Evolutionary conservation across 2,329 filamentous ascomycete species (phyloP), one percentile per base, ranked within the genome.

Genomic region (Thielaviopsis musarum): DNA sequence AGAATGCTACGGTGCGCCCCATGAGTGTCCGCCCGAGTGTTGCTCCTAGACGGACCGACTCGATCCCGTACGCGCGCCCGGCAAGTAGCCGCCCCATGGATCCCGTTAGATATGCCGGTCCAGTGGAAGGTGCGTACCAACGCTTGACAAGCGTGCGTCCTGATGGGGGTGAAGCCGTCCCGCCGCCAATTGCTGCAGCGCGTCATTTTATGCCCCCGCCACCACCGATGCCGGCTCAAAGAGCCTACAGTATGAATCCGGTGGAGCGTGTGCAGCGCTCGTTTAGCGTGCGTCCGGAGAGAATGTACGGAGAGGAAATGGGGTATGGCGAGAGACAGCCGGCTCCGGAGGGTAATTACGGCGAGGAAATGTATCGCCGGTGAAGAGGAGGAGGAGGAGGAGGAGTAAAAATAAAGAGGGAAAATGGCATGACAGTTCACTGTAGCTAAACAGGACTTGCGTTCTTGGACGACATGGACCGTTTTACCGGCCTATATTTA

Each of bases 61-160:
- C n/a, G 22, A 19, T 30, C 17, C 12, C 22, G n/a, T 30, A 21
- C 51, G 66, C 77, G 51, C 73, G 82, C 60, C 73, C 81, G 34
- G 67, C 78, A 26, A 85, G 82, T 66, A 77, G 81, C 38, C 77
- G 81, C 54, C 82, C 83, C 21, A 67, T 70, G 52, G 77, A 77
- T 54, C 60, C 70, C 58, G 62, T 72, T 34, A 70, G 72, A 45
- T 77, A 75, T 62, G 73, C 74, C 57, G 64, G 72, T 15, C 67
- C 70, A 24, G 64, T 67, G 59, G 71, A 73, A 30, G 52, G 52
- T 5, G 45, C 45, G 3, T 78, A 77, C 64, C 69, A 71, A 26
- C 71, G 75, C 63, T 66, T 76, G 60, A 71, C 74, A 49, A 76
- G 74, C 63, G 68, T 70, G 52, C 71, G 72, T 48, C 71, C 73